These are phyloP conservation scores for Phytophthora colocasiae DNA, from an alignment of 352 stramenopile genomes.

Conservation along the genomic window DNA sequence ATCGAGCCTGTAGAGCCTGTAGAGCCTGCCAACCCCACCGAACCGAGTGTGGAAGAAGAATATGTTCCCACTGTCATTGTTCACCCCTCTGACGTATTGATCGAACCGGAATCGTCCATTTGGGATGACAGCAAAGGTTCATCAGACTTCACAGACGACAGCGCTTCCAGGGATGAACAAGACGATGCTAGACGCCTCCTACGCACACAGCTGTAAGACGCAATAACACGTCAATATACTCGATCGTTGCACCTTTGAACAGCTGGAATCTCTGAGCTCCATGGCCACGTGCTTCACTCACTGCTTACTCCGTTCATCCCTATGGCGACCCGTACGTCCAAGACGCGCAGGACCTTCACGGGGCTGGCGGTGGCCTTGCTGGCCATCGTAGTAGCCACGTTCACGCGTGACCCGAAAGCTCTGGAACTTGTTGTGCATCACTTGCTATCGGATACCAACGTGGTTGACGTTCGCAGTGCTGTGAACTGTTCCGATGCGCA, in stretches of 20 bases:
- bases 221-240: no score
- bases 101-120: conserved; percentile 6
- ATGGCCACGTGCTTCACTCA: no score
- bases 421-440: conserved; percentile 20
- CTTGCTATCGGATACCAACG: conserved; percentile 9
- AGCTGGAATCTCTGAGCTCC: no score
- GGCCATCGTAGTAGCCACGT: conserved; percentile 18
- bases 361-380: conserved; percentile 33
- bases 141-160: background rate
- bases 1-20: background rate
- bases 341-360: conserved; percentile 5
- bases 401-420: conserved; percentile 23
- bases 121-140: conserved; percentile 11
- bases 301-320: no score
- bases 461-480: background rate
- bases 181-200: background rate
- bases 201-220: conserved; percentile 6
- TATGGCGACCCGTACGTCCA: no score
- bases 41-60: conserved; percentile 7
- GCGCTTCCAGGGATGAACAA: background rate
- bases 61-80: conserved; percentile 21
- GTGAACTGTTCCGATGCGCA: conserved; percentile 49
- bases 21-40: background rate
- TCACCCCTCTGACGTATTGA: conserved; percentile 8
- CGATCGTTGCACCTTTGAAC: no score